phyloP scores from a whole-genome alignment of 2,329 filamentous ascomycete species.

The Hortaea sp. region DNA sequence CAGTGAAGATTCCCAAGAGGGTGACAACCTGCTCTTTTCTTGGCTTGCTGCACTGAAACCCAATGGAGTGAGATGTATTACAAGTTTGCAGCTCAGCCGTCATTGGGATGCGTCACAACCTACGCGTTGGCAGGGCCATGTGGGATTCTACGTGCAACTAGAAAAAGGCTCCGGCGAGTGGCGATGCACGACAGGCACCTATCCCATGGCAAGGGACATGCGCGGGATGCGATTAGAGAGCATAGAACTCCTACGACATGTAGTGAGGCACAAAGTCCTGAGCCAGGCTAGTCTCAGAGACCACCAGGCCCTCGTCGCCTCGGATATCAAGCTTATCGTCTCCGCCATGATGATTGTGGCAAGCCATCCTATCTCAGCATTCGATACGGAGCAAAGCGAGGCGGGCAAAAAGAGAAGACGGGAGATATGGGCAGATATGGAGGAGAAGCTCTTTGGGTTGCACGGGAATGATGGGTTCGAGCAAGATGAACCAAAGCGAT shows the following conservation, averaged over 20 bases:
- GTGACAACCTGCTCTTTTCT: slow-evolving; percentile 3
- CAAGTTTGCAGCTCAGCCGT: slow-evolving; percentile 12
- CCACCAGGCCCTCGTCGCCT: not conserved
- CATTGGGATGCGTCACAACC: slow-evolving; percentile 15
- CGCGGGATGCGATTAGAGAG: slow-evolving; percentile 15
- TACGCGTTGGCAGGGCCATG: slow-evolving; percentile 16
- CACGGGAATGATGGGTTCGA: not conserved
- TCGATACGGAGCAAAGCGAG: slow-evolving; percentile 7
- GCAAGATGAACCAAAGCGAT: too few species aligned
- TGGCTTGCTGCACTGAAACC: slow-evolving; percentile 12
- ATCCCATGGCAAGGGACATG: slow-evolving; percentile 10
- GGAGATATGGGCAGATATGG: slow-evolving; percentile 6
- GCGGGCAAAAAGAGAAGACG: slow-evolving; percentile 2
- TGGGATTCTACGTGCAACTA: slow-evolving; percentile 18
- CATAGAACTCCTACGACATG: slow-evolving; percentile 13
- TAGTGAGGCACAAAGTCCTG: slow-evolving; percentile 4
- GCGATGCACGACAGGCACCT: slow-evolving; percentile 7
- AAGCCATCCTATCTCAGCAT: slow-evolving; percentile 11
- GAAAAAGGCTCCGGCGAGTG: slow-evolving; percentile 4
- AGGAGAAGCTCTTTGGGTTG: slow-evolving; percentile 1
- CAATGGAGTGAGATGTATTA: slow-evolving; percentile 7
- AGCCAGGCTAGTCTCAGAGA: not conserved
- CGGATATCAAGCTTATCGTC: slow-evolving; percentile 11
- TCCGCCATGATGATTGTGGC: slow-evolving; percentile 16
- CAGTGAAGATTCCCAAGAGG: slow-evolving; percentile 3